These are phyloP conservation scores for Colletotrichum plurivorum DNA, from an alignment of 2,329 filamentous ascomycete genomes.

Conservation along the genomic window DNA sequence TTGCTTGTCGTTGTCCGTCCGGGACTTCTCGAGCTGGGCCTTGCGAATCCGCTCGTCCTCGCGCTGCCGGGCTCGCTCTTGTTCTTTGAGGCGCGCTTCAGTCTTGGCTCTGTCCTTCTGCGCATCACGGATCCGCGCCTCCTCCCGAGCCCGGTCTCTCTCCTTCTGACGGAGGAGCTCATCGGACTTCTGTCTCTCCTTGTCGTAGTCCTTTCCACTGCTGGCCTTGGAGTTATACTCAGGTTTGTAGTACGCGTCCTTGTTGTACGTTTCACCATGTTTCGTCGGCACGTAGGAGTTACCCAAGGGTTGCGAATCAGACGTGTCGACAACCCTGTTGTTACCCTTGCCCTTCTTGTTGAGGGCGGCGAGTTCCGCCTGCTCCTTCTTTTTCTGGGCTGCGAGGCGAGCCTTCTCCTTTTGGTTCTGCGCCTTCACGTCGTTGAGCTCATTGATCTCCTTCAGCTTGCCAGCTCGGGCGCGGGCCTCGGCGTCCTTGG, in stretches of 20 bases:
- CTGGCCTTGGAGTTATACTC: neutral
- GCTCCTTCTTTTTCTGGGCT: slow-evolving; percentile 1
- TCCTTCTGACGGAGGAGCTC: neutral
- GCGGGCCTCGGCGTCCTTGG: neutral
- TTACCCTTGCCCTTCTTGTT: neutral
- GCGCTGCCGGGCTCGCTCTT: neutral
- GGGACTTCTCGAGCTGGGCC: neutral
- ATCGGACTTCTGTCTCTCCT: neutral
- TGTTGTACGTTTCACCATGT: neutral
- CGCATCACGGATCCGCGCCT: neutral
- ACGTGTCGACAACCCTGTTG: neutral
- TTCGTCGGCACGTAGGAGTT: neutral
- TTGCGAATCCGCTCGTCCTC: neutral
- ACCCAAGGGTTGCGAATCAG: neutral
- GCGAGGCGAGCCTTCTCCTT: neutral
- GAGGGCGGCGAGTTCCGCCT: neutral
- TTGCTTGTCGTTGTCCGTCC: neutral
- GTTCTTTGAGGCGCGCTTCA: neutral
- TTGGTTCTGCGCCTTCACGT: neutral
- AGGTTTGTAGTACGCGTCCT: neutral
- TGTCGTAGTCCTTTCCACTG: neutral
- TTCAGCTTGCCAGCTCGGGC: neutral
- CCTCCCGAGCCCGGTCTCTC: neutral
- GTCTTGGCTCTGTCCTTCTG: neutral
- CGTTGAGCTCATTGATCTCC: neutral